A percentile compares a stretch with the other conserved stretches of the same genome.
phyloP scores from a whole-genome alignment of 768 basidiomycete species.

The Baorangia bicolor region DNA sequence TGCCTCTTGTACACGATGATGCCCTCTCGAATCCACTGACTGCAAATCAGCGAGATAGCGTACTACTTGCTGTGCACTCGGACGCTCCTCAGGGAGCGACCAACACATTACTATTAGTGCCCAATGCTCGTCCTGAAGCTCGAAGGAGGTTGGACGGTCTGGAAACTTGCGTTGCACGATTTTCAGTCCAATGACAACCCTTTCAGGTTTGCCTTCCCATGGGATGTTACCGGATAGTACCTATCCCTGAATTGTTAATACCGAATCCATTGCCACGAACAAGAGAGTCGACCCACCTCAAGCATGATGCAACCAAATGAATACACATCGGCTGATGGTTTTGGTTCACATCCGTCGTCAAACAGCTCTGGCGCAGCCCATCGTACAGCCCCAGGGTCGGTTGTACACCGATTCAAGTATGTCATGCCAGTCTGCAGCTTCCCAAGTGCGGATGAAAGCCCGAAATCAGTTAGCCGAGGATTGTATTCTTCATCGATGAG shows the following conservation, averaged over 20 bases:
- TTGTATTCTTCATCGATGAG: slow-evolving; percentile 39
- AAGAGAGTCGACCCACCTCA: slow-evolving; percentile 1
- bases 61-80: neutral
- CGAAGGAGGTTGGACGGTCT: neutral
- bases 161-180: neutral
- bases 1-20: neutral
- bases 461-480: slow-evolving; percentile 43
- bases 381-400: slow-evolving; percentile 38
- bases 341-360: slow-evolving; percentile 5
- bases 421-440: slow-evolving; percentile 27
- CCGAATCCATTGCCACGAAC: neutral
- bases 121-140: neutral
- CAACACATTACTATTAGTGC: neutral
- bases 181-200: neutral
- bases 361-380: slow-evolving; percentile 44
- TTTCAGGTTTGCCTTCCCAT: neutral
- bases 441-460: slow-evolving; percentile 34
- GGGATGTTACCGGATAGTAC: neutral
- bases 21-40: neutral
- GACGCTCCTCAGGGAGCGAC: neutral
- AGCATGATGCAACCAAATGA: slow-evolving; percentile 26
- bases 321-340: slow-evolving; percentile 16
- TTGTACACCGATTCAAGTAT: slow-evolving; percentile 29
- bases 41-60: neutral
- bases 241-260: neutral